Conservation (phyloP, 129 eudicot genomes). For the Smallanthus sonchifolius region DNA sequence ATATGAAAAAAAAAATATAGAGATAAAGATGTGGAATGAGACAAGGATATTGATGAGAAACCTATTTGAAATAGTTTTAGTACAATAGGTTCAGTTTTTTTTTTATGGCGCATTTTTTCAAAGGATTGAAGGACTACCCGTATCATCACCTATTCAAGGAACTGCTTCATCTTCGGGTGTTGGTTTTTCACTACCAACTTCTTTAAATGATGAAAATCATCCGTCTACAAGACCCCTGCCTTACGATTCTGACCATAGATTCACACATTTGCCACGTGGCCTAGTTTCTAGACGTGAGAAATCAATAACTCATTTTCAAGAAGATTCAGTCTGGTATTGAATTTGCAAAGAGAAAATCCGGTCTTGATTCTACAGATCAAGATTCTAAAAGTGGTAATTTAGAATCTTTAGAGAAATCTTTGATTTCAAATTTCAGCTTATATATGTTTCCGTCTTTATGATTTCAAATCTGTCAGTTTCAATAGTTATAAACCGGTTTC, state of each 20-base stretch:
- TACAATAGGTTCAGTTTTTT: too few species aligned
- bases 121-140: conserved; percentile 33
- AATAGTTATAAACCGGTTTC: too few species aligned
- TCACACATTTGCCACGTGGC: conserved; percentile 43
- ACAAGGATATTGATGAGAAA: too few species aligned
- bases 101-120: conserved; percentile 42
- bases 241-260: conserved; percentile 39
- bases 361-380: conserved; percentile 25
- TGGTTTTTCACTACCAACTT: conserved; percentile 16
- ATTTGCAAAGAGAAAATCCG: conserved; percentile 30
- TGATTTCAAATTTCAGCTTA: too few species aligned
- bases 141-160: conserved; percentile 32
- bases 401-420: conserved; percentile 30
- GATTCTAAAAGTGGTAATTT: conserved; percentile 24
- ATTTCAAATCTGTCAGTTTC: too few species aligned
- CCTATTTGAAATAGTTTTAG: too few species aligned
- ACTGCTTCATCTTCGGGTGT: conserved; percentile 28
- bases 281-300: conserved; percentile 43
- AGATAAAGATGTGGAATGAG: too few species aligned
- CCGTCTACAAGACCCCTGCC: conserved; percentile 30
- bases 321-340: conserved; percentile 40
- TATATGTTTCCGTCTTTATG: too few species aligned
- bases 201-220: conserved; percentile 25
- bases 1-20: too few species aligned
- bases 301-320: conserved; percentile 33